Evolutionary conservation across 345 rosid species (phyloP), one percentile per base, ranked within the genome.

Genomic region (Boechera retrofracta): DNA sequence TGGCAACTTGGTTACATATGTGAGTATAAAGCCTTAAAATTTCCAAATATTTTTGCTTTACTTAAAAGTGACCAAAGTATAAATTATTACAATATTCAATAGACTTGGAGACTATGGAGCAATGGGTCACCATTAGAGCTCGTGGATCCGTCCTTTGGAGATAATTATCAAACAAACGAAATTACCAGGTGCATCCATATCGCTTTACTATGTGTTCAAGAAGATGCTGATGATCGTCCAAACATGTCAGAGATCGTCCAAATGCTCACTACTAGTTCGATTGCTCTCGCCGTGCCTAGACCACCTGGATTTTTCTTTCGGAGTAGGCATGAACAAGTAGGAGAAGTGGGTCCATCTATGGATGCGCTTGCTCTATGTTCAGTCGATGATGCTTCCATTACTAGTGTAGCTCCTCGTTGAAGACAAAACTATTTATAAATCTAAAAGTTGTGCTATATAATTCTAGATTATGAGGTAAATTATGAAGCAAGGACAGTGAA

Each of bases 81-180:
- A 0, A 11, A 41, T 21, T 21, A 3, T 28, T 8, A 45, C 16
- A 31, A 66, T 66, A 12, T 49, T 49, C 32, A 33, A 13, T 73
- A 88, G 88, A 85, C 83, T 4, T 87, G 89, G 91, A 77, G 81
- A 42, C 61, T 79, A 36, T 87, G 88, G 89, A 80, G 73, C 16
- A 79, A 80, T 16, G 82, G 82, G 13, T 69, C 77, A 29, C 85
- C 75, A 7, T 15, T 78, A 79, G 69, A 86, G 26, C 71, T 87
- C n/a, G 9, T 85, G 53, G 90, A 89, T 69, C 80, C 84, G 2
- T 48, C 73, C 26, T 13, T 87, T 24, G 24, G 3, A 0, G 61
- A 68, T 15, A 47, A 71, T 0, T 82, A 76, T 77, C 65, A 65
- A 33, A 69, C 8, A 12, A 59, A 44, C 7, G 85, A 87, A 67